A percentile compares a stretch with the other conserved stretches of the same genome.
phyloP scores from a whole-genome alignment of 345 rosid genomes.

The Brassica incana region DNA sequence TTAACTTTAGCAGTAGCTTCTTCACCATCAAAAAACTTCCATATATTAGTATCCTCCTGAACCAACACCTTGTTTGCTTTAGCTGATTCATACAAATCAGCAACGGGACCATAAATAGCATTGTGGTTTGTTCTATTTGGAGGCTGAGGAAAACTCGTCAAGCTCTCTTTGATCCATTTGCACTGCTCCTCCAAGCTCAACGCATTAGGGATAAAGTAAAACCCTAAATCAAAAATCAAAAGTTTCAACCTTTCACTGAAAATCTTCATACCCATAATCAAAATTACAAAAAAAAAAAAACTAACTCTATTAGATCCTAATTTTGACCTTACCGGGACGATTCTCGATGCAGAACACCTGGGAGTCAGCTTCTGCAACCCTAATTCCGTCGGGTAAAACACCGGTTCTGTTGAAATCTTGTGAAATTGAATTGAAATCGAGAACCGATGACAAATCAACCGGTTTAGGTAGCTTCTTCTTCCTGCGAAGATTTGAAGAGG shows the following conservation, averaged over 20 bases:
- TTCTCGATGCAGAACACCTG: constrained; percentile 62
- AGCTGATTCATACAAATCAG: constrained; percentile 62
- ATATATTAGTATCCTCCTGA: constrained; percentile 48
- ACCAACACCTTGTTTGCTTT: constrained; percentile 54
- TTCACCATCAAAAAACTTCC: constrained; percentile 61
- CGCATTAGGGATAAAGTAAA: constrained; percentile 76
- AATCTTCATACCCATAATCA: background rate
- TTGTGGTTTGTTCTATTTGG: constrained; percentile 91
- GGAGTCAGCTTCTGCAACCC: constrained; percentile 35
- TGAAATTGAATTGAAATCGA: constrained; percentile 58
- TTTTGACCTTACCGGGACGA: constrained; percentile 57
- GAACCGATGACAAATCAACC: constrained; percentile 72
- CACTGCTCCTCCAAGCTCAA: constrained; percentile 78
- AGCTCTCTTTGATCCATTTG: constrained; percentile 80
- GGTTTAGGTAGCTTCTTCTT: constrained; percentile 76
- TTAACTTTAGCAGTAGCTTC: constrained; percentile 27
- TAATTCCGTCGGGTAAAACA: constrained; percentile 58
- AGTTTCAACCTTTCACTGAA: constrained; percentile 10
- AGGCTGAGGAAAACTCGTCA: constrained; percentile 72
- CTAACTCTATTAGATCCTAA: background rate
- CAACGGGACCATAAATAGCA: constrained; percentile 74
- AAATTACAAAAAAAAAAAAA: background rate
- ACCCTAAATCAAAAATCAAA: constrained; percentile 48
- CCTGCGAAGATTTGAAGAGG: constrained; percentile 44
- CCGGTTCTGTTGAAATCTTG: constrained; percentile 46